Evolutionary conservation across 225 moss, liverwort and hornwort species (phyloP).

Genomic region (Straminergon stramineum): DNA sequence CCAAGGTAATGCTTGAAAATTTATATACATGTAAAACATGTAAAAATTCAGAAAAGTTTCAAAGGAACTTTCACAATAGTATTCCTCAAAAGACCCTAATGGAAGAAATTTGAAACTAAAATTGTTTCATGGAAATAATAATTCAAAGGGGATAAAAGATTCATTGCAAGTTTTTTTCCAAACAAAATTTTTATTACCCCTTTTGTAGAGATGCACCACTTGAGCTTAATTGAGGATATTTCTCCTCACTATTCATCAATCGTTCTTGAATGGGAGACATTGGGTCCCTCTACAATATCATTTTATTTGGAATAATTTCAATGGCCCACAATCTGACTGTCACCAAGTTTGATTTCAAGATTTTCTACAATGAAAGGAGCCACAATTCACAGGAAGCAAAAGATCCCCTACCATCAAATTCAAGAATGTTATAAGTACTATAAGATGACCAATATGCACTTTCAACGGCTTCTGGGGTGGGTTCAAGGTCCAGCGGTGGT

Average conservation of each 20-base stretch:
- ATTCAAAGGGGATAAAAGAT: background rate
- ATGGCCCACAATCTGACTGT: background rate
- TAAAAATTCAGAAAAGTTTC: background rate
- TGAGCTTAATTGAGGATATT: background rate
- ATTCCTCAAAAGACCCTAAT: rapidly evolving
- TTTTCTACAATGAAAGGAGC: background rate
- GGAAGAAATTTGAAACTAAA: background rate
- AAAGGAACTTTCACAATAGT: background rate
- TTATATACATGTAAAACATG: background rate
- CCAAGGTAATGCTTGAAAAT: background rate
- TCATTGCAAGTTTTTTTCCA: background rate
- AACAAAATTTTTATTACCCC: background rate
- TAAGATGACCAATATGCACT: background rate
- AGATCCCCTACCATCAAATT: background rate
- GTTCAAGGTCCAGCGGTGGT: background rate
- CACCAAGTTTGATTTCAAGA: background rate
- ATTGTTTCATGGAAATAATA: background rate
- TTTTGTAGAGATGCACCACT: background rate
- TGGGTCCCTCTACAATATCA: too few relatives aligned
- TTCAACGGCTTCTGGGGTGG: background rate
- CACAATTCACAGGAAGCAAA: background rate
- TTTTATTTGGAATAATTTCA: background rate
- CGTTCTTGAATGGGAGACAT: background rate
- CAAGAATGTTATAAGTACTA: background rate
- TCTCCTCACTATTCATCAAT: too few relatives aligned